Percentiles rank a stretch among this genome's conserved stretches.
These are phyloP conservation scores for Avena sativa DNA, from an alignment of 176 grass and related monocot genomes.

Conservation along the genomic window DNA sequence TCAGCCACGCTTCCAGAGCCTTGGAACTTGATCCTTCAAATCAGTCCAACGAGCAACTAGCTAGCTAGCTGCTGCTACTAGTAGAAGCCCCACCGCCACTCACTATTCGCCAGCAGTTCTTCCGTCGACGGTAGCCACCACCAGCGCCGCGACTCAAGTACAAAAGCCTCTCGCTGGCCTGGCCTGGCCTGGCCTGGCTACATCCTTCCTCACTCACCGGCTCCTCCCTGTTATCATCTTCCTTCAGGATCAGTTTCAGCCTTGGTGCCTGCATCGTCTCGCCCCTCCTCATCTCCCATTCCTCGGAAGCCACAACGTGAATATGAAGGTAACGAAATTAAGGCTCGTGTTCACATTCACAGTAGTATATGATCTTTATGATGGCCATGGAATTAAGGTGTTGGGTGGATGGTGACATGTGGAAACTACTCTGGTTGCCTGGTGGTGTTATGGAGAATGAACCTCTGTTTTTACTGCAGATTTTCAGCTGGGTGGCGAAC, in stretches of 20 bases:
- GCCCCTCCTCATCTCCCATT: background rate
- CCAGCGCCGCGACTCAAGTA: background rate
- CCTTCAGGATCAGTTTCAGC: background rate
- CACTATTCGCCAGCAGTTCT: slow-evolving; percentile 12
- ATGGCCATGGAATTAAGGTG: background rate
- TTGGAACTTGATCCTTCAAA: slow-evolving; percentile 49
- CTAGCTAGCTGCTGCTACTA: background rate
- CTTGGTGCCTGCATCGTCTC: background rate
- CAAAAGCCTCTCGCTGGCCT: background rate
- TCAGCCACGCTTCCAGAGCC: slow-evolving; percentile 40
- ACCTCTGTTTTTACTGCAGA: slow-evolving; percentile 40
- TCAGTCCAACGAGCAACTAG: slow-evolving; percentile 32
- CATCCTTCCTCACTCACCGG: background rate
- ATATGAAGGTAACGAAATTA: slow-evolving; percentile 48
- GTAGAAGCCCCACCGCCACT: background rate
- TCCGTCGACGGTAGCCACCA: background rate
- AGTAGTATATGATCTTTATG: background rate
- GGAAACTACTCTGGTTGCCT: background rate
- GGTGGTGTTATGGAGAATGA: background rate
- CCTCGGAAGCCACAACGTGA: slow-evolving; percentile 6
- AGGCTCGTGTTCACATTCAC: too few relatives aligned
- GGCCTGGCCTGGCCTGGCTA: background rate
- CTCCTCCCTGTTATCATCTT: background rate
- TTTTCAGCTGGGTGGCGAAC: slow-evolving; percentile 74
- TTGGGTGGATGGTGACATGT: background rate